Conservation (phyloP, 257 asterid species). For the Fraxinus anomala region DNA sequence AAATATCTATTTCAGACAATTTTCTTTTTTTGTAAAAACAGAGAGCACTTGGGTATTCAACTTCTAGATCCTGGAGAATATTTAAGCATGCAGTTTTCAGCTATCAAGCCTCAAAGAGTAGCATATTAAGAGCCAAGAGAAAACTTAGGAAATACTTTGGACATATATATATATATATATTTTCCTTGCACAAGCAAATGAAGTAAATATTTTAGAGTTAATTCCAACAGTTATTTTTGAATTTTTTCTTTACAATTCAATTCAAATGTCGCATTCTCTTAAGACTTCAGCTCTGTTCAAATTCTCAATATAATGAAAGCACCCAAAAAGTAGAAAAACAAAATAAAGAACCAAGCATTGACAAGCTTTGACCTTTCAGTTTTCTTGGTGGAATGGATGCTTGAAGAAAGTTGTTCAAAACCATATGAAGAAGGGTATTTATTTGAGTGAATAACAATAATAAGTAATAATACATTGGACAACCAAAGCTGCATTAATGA, state of each 20-base stretch:
- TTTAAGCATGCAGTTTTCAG: background rate
- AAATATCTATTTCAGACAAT: background rate
- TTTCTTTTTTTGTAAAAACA: background rate
- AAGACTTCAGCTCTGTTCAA: background rate
- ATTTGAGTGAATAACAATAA: background rate
- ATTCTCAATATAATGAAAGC: background rate
- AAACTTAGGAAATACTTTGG: background rate
- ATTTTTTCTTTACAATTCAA: background rate
- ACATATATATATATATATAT: background rate
- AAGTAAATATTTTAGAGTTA: constrained; percentile 14
- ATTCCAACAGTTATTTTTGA: constrained; percentile 10
- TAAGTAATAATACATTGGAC: background rate
- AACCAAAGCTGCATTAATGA: background rate
- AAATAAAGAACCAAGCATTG: background rate
- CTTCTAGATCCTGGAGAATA: background rate
- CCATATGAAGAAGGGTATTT: background rate
- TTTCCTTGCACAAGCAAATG: constrained; percentile 12
- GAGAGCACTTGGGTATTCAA: background rate
- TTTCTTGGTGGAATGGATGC: background rate
- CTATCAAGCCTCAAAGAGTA: background rate
- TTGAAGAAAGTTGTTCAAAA: background rate
- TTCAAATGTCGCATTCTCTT: constrained; percentile 45
- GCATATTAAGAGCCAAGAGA: background rate
- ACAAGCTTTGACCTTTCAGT: background rate
- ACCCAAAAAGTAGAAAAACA: background rate